Conservation (phyloP, 2,329 filamentous ascomycete genomes). For the Trichoderma pleuroti region DNA sequence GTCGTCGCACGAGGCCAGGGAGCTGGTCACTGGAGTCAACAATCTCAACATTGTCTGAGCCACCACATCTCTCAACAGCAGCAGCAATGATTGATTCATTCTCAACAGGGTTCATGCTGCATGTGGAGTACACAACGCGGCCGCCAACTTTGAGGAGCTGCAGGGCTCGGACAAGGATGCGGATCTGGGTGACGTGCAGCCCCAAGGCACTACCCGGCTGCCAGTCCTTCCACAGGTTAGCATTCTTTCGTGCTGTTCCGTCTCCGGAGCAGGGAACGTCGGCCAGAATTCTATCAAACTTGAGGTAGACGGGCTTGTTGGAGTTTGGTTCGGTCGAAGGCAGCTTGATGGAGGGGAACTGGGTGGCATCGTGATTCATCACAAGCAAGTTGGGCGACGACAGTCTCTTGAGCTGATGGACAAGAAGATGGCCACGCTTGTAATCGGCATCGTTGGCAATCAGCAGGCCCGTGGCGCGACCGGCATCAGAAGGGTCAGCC, state of each 20-base stretch:
- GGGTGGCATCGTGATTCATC: conserved; percentile 94
- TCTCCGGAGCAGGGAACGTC: conserved; percentile 97
- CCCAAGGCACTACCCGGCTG: conserved; percentile 81
- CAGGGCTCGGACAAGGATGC: conserved; percentile 85
- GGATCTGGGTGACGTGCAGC: conserved; percentile 78
- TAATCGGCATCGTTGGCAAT: conserved; percentile 97
- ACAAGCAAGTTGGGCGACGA: conserved; percentile 96
- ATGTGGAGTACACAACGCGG: conserved; percentile 94
- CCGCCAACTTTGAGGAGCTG: conserved; percentile 96
- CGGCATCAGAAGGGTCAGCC: conserved; percentile 66
- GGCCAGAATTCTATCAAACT: conserved; percentile 93
- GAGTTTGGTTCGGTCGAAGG: conserved; percentile 51
- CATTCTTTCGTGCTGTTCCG: conserved; percentile 89
- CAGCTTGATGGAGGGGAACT: conserved; percentile 91
- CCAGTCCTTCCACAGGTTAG: conserved; percentile 94
- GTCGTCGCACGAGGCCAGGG: conserved; percentile 68
- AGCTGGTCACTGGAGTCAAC: conserved; percentile 79
- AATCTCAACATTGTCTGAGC: conserved; percentile 73
- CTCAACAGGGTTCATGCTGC: conserved; percentile 97
- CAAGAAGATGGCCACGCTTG: conserved; percentile 93
- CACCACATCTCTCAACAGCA: conserved; percentile 87
- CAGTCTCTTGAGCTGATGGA: conserved; percentile 95
- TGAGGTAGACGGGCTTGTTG: conserved; percentile 69
- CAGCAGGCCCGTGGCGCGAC: conserved; percentile 83
- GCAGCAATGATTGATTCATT: conserved; percentile 89